A percentile compares a stretch with the other conserved stretches of the same genome.
Evolutionary conservation across 208 protist genomes (phyloP).

Genomic region (Crithidia brevicula): DNA sequence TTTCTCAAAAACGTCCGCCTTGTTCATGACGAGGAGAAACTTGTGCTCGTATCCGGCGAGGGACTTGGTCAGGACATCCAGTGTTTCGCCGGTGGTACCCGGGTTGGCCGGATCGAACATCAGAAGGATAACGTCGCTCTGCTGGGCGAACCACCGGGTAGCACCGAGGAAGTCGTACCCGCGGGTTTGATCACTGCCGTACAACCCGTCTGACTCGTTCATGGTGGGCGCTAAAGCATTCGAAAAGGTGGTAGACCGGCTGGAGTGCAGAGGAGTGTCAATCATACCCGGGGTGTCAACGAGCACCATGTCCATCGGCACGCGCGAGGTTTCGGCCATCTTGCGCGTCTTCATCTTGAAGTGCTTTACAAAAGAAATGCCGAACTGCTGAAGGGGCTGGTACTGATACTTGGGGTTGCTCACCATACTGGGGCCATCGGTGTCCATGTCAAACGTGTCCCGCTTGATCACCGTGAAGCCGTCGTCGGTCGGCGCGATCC

Average conservation of each 20-base stretch:
- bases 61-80: constrained; percentile 90
- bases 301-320: constrained; percentile 79
- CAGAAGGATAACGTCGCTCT: constrained; percentile 90
- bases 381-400: constrained; percentile 77
- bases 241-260: constrained; percentile 32
- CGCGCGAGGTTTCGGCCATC: constrained; percentile 38
- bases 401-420: constrained; percentile 79
- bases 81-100: constrained; percentile 91
- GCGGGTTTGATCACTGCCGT: constrained; percentile 49
- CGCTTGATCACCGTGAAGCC: constrained; percentile 88
- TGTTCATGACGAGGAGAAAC: constrained; percentile 91
- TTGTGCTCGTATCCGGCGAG: constrained; percentile 88
- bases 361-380: constrained; percentile 74
- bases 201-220: not conserved
- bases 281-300: constrained; percentile 94
- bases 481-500: constrained; percentile 91
- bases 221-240: constrained; percentile 15
- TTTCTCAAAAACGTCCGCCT: constrained; percentile 85
- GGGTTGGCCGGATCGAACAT: constrained; percentile 92
- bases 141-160: constrained; percentile 88
- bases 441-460: constrained; percentile 57
- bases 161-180: constrained; percentile 90
- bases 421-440: constrained; percentile 80
- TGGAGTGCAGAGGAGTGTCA: constrained; percentile 72
- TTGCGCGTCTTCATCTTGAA: constrained; percentile 79